Conservation (phyloP, 176 grass and related monocot species). For the Neostapfia colusana region DNA sequence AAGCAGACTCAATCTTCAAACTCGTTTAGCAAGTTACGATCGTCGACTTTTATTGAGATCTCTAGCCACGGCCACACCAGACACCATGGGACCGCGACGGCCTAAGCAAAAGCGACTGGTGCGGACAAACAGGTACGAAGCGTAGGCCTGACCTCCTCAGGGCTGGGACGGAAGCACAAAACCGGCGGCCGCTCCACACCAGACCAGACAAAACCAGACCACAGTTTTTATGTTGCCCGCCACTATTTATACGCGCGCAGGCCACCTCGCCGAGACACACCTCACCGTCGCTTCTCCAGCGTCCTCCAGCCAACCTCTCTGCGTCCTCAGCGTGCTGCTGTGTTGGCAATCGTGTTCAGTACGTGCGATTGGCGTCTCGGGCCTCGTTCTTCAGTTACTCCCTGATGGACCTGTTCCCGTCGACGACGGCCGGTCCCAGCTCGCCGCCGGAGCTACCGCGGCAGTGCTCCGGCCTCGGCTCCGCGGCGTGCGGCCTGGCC, state of each 20-base stretch:
- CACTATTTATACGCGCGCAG: slow-evolving; percentile 12
- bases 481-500: slow-evolving; percentile 29
- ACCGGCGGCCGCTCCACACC: slow-evolving; percentile 34
- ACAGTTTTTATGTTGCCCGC: slow-evolving; percentile 39
- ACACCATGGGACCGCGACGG: too few relatives aligned
- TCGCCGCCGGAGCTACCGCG: not conserved
- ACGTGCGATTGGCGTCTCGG: not conserved
- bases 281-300: not conserved
- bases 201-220: not conserved
- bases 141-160: too few relatives aligned
- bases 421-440: slow-evolving; percentile 13
- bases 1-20: too few relatives aligned
- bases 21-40: too few relatives aligned
- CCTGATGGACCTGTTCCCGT: slow-evolving; percentile 8
- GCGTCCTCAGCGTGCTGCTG: not conserved
- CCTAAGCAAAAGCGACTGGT: not conserved
- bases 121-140: not conserved
- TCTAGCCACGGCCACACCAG: too few relatives aligned
- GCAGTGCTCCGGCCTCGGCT: slow-evolving; percentile 7
- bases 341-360: not conserved
- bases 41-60: too few relatives aligned
- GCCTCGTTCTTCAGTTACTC: too few relatives aligned
- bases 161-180: slow-evolving; percentile 9
- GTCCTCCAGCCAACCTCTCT: not conserved
- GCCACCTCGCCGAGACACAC: not conserved